Percentiles rank a stretch among this genome's conserved stretches.
Conservation (phyloP, 495 filamentous ascomycete species). For the Penicillium steckii region DNA sequence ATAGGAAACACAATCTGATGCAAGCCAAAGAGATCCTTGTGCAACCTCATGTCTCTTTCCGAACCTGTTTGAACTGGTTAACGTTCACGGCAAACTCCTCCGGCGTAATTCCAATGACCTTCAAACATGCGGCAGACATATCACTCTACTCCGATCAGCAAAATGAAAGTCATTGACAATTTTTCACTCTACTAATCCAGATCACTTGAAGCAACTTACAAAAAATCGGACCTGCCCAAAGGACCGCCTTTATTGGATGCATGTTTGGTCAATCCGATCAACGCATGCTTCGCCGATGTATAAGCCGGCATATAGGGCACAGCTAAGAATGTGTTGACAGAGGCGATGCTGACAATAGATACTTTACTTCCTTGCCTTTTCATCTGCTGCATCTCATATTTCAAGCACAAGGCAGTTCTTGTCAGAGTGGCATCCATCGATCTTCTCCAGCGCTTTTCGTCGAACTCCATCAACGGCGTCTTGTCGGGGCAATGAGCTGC, state of each 20-base stretch:
- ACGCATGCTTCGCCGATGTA: constrained; percentile 42
- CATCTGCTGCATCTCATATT: constrained; percentile 23
- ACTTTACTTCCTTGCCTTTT: constrained; percentile 24
- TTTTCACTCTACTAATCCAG: too few relatives aligned
- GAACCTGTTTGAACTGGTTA: constrained; percentile 25
- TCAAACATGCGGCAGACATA: constrained; percentile 18
- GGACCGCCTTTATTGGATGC: constrained; percentile 23
- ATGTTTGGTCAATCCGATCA: constrained; percentile 41
- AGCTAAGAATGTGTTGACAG: constrained; percentile 24
- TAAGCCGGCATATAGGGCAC: constrained; percentile 34
- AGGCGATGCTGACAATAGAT: constrained; percentile 44
- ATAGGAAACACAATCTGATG: constrained; percentile 27
- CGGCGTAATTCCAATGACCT: background rate
- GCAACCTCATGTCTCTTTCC: constrained; percentile 31
- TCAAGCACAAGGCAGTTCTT: constrained; percentile 14
- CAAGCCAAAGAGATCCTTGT: constrained; percentile 33
- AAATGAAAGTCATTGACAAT: too few relatives aligned
- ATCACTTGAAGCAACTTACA: background rate
- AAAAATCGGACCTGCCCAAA: constrained; percentile 10
- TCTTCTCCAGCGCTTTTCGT: constrained; percentile 10
- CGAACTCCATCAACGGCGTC: background rate
- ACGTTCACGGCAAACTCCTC: constrained; percentile 3
- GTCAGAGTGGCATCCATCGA: constrained; percentile 16
- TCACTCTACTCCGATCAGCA: constrained; percentile 14
- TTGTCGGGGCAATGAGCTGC: constrained; percentile 14